Evolutionary conservation across 2,329 filamentous ascomycete species (phyloP), one percentile per base, ranked within the genome.

Genomic region (Fusarium newnesense): DNA sequence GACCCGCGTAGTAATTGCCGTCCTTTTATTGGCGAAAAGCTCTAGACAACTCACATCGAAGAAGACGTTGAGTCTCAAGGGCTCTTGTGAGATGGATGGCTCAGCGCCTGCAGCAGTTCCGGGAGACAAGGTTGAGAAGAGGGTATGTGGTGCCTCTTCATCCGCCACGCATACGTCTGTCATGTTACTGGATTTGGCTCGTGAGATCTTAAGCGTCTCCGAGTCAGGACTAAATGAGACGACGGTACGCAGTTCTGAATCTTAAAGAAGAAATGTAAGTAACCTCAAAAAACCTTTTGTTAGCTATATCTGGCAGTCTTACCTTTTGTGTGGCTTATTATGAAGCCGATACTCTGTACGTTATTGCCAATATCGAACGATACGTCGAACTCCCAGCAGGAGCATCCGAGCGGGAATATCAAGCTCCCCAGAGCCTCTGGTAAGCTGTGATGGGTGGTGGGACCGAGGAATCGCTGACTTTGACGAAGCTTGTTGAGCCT

Each of bases 231-330:
- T 34, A 2, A 57, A 57, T 5, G 53, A 57, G 11, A 57, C 15
- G 3, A 57, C 4, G 2, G 39, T 57, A 13, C 28, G 28, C 3
- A 57, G 9, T 24, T 44, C 39, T 19, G 53, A 34, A 9, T 57
- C 53, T 57, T 26, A 2, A 7, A 9, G 0, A 3, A 19, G 1
- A 2, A 19, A 21, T 32, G 21, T 57, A 12, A 44, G 28, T 11
- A 26, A 32, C 1, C 28, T 24, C 21, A 2, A 9, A 2, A 21
- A 12, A 1, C 8, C 1, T 2, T 15, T 9, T 18, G 2, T 21
- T 0, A 8, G 19, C 3, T 15, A 4, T 9, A 7, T 2, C 9
- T 12, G 0, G 10, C 9, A 21, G 3, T 3, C 16, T 4, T 26
- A 34, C 53, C 39, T 15, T 34, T 34, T 8, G 53, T 44, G 7